Conservation (phyloP, 805 yeast species). For the Blastobotrys parvus region DNA sequence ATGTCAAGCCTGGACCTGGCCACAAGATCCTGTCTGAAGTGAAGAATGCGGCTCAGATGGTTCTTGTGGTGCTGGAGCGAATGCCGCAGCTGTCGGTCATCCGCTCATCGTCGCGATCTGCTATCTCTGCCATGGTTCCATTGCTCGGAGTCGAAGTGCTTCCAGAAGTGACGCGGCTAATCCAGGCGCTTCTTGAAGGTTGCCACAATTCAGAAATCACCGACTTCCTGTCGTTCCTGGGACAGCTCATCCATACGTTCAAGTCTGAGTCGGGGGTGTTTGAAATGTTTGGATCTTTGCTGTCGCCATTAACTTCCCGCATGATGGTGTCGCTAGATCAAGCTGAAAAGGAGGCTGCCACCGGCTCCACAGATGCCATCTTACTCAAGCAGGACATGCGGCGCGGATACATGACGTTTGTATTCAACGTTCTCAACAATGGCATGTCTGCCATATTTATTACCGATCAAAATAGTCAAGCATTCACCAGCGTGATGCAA, state of each 20-base stretch:
- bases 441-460: slow-evolving; percentile 71
- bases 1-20: slow-evolving; percentile 6
- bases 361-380: slow-evolving; percentile 48
- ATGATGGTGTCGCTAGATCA: slow-evolving; percentile 44
- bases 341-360: slow-evolving; percentile 33
- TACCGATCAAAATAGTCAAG: slow-evolving; percentile 54
- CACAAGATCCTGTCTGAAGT: slow-evolving; percentile 40
- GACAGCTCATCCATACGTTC: slow-evolving; percentile 79
- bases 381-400: slow-evolving; percentile 61
- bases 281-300: slow-evolving; percentile 60
- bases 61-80: slow-evolving; percentile 72
- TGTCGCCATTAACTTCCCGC: slow-evolving; percentile 66
- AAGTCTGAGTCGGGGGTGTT: slow-evolving; percentile 59
- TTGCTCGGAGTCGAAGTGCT: slow-evolving; percentile 48
- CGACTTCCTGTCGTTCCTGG: slow-evolving; percentile 78
- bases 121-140: slow-evolving; percentile 81
- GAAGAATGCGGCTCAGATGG: slow-evolving; percentile 69
- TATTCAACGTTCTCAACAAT: slow-evolving; percentile 66
- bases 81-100: slow-evolving; percentile 58
- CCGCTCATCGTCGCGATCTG: slow-evolving; percentile 79
- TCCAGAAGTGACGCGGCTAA: slow-evolving; percentile 56
- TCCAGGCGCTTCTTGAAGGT: slow-evolving; percentile 55
- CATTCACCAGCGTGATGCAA: slow-evolving; percentile 52
- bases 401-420: slow-evolving; percentile 58
- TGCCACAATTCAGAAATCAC: slow-evolving; percentile 59